Percentiles rank a stretch among this genome's conserved stretches.
These are phyloP conservation scores for Starmerella roubikii DNA, from an alignment of 805 yeast genomes.

Conservation along the genomic window DNA sequence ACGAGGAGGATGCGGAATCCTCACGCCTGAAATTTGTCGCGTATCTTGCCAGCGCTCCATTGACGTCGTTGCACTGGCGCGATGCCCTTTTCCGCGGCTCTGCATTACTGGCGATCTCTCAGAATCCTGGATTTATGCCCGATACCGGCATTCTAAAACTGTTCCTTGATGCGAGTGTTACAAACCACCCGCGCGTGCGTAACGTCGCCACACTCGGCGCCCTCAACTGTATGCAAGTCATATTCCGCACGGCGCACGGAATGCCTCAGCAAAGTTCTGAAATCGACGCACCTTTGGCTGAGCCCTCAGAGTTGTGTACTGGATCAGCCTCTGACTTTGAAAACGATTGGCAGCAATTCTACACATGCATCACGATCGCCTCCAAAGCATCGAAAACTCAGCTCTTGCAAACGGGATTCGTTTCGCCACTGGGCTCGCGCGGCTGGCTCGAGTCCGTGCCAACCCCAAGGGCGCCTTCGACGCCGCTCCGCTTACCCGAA, in stretches of 20 bases:
- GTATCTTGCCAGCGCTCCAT: neutral
- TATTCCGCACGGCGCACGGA: constrained; percentile 25
- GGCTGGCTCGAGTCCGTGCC: constrained; percentile 11
- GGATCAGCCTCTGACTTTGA: neutral
- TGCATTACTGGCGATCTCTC: constrained; percentile 15
- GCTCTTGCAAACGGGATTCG: neutral
- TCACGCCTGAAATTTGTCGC: constrained; percentile 4
- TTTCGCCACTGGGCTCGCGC: constrained; percentile 3
- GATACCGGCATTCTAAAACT: constrained; percentile 7
- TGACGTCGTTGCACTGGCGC: constrained; percentile 16
- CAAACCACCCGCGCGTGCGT: constrained; percentile 31
- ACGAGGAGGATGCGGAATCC: neutral
- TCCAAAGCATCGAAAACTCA: neutral
- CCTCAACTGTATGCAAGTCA: constrained; percentile 39
- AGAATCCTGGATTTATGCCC: constrained; percentile 20
- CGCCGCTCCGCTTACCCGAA: no score
- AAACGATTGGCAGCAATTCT: constrained; percentile 8
- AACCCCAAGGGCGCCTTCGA: no score
- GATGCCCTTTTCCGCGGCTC: constrained; percentile 12
- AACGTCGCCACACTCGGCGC: constrained; percentile 41
- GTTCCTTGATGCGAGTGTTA: constrained; percentile 20
- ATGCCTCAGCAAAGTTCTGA: neutral
- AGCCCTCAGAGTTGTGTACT: neutral
- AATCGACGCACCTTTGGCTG: neutral
- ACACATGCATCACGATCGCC: neutral